phyloP scores from a whole-genome alignment of 1,139 yeast species.

The Meyerozyma guilliermondii region DNA sequence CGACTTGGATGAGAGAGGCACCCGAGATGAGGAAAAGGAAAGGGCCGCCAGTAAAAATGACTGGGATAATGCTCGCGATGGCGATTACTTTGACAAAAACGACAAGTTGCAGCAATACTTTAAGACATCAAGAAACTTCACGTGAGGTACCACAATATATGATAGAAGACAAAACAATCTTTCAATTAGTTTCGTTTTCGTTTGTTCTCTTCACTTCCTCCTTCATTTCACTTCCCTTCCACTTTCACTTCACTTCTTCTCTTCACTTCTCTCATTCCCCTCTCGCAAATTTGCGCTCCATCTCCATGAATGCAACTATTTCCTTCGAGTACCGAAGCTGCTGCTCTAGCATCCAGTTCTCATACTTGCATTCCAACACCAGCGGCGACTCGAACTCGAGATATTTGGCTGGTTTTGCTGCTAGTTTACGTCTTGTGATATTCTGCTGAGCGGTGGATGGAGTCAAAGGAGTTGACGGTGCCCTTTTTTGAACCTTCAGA shows the following conservation, averaged over 20 bases:
- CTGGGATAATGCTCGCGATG: slow-evolving; percentile 36
- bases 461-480: not conserved
- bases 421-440: slow-evolving; percentile 3
- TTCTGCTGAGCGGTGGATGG: slow-evolving; percentile 4
- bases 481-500: not conserved
- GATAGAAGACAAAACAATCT: too few relatives aligned
- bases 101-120: slow-evolving; percentile 46
- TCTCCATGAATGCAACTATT: slow-evolving; percentile 14
- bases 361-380: slow-evolving; percentile 14
- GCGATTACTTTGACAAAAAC: slow-evolving; percentile 42
- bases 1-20: slow-evolving; percentile 51
- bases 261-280: not conserved
- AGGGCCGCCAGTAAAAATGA: slow-evolving; percentile 42
- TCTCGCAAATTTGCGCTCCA: slow-evolving; percentile 14
- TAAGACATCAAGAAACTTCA: slow-evolving; percentile 35
- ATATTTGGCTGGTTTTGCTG: not conserved
- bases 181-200: too few relatives aligned
- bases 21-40: slow-evolving; percentile 46
- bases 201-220: too few relatives aligned
- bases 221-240: too few relatives aligned
- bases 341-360: slow-evolving; percentile 16
- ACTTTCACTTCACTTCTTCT: not conserved
- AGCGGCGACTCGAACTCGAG: slow-evolving; percentile 6
- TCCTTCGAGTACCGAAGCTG: slow-evolving; percentile 12
- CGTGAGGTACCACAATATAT: not conserved